A percentile compares a stretch with the other conserved stretches of the same genome.
phyloP scores from a whole-genome alignment of 495 filamentous ascomycete species.

The Aspergillus carlsbadensis region DNA sequence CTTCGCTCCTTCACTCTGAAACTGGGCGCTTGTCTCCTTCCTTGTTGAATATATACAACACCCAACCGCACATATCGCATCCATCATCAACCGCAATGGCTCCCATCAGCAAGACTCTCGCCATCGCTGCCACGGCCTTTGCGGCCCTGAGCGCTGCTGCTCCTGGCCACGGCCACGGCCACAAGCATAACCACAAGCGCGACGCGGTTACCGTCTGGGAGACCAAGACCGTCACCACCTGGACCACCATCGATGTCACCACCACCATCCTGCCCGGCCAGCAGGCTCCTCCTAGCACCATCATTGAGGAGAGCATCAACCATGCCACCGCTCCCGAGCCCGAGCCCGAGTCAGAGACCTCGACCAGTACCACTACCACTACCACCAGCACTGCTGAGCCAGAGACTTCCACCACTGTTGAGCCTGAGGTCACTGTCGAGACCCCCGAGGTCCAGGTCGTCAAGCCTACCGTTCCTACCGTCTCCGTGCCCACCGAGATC shows the following conservation, averaged over 20 bases:
- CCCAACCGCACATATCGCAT: conserved; percentile 10
- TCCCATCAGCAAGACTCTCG: conserved; percentile 42
- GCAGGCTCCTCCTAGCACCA: conserved; percentile 13
- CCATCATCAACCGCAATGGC: conserved; percentile 33
- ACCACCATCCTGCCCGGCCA: conserved; percentile 31
- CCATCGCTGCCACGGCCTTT: conserved; percentile 41
- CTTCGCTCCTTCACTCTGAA: conserved; percentile 7
- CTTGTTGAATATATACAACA: conserved; percentile 11
- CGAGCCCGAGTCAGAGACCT: conserved; percentile 17
- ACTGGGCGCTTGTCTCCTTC: conserved; percentile 13
- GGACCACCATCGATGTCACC: conserved; percentile 45
- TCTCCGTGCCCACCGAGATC: not conserved
- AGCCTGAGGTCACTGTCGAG: conserved; percentile 11
- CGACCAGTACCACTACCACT: conserved; percentile 10
- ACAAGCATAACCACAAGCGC: conserved; percentile 36
- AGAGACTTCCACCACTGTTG: conserved; percentile 13
- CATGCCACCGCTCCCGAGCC: conserved; percentile 15
- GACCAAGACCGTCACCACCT: conserved; percentile 28
- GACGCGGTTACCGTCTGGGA: conserved; percentile 32
- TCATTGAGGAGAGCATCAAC: conserved; percentile 6
- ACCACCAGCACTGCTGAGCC: conserved; percentile 5
- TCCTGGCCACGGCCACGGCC: conserved; percentile 21
- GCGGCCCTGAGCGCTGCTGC: conserved; percentile 35
- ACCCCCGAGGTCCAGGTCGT: conserved; percentile 8
- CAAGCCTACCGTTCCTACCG: not conserved